Evolutionary conservation across 2,329 filamentous ascomycete genomes (phyloP).

Genomic region (Nemania diffusa): DNA sequence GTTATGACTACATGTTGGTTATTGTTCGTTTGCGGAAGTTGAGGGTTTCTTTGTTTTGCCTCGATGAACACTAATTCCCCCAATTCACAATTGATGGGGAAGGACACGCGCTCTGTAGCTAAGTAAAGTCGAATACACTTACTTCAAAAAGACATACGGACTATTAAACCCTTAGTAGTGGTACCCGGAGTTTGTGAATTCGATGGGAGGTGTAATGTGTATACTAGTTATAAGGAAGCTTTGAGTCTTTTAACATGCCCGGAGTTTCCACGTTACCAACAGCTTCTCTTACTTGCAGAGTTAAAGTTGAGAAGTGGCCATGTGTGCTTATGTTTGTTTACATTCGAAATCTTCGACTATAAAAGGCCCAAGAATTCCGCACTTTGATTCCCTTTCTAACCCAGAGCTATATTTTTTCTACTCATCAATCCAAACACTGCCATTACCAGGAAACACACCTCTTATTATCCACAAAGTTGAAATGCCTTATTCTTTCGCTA

Average conservation of each 20-base stretch:
- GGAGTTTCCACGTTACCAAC: background rate
- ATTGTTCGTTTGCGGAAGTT: constrained; percentile 20
- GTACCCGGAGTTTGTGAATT: background rate
- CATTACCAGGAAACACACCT: background rate
- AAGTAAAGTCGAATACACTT: background rate
- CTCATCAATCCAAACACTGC: background rate
- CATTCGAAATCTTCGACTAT: background rate
- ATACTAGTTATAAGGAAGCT: background rate
- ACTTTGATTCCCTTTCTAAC: background rate
- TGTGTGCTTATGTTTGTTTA: background rate
- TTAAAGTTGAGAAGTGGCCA: background rate
- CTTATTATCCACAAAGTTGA: no score
- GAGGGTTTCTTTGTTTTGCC: background rate
- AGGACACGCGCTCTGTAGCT: background rate
- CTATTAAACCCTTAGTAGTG: background rate
- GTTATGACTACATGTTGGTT: background rate
- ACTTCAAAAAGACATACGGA: background rate
- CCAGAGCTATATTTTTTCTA: background rate
- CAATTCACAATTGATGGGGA: background rate
- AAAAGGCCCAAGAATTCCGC: background rate
- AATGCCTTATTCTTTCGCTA: no score
- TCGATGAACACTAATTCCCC: background rate
- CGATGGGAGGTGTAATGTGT: background rate
- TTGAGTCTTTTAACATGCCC: background rate
- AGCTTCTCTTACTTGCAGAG: background rate